Conservation (phyloP, 2,329 filamentous ascomycete genomes). For the Nectriaceae sp. region DNA sequence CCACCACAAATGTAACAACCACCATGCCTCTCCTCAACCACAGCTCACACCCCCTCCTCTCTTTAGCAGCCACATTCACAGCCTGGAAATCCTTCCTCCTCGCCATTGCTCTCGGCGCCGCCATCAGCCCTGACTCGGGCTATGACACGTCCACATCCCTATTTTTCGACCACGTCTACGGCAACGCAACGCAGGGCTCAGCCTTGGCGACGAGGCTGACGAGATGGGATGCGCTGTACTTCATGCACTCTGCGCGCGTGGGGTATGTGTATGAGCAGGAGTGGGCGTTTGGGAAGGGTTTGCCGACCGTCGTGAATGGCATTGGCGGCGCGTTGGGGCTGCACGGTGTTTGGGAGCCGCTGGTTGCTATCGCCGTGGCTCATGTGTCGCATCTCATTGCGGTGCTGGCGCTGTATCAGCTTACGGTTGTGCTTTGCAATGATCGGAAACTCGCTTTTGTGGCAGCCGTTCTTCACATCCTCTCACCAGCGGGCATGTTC, state of each 20-base stretch:
- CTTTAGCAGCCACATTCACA: slow-evolving; percentile 46
- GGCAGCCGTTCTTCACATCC: slow-evolving; percentile 72
- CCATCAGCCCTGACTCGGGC: slow-evolving; percentile 61
- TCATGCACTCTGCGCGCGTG: slow-evolving; percentile 59
- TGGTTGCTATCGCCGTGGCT: slow-evolving; percentile 67
- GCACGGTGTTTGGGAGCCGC: slow-evolving; percentile 33
- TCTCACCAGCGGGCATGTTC: slow-evolving; percentile 89
- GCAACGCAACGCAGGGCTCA: slow-evolving; percentile 40
- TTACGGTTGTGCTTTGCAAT: slow-evolving; percentile 60
- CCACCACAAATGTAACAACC: background rate
- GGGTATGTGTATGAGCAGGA: slow-evolving; percentile 79
- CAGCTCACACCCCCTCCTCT: slow-evolving; percentile 21
- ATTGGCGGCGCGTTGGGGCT: slow-evolving; percentile 23
- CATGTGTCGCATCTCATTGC: slow-evolving; percentile 77
- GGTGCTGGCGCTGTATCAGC: slow-evolving; percentile 68
- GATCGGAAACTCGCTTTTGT: slow-evolving; percentile 62
- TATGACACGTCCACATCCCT: slow-evolving; percentile 78
- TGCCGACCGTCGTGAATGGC: slow-evolving; percentile 46
- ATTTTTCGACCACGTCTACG: slow-evolving; percentile 39
- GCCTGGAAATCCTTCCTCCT: slow-evolving; percentile 70
- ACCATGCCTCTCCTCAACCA: slow-evolving; percentile 18
- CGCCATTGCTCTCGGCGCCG: slow-evolving; percentile 55
- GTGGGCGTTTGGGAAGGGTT: slow-evolving; percentile 71
- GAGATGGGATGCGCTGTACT: slow-evolving; percentile 84
- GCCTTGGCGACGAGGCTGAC: slow-evolving; percentile 59